Conservation (phyloP, 768 basidiomycete species). For the Trametes cinnabarina region DNA sequence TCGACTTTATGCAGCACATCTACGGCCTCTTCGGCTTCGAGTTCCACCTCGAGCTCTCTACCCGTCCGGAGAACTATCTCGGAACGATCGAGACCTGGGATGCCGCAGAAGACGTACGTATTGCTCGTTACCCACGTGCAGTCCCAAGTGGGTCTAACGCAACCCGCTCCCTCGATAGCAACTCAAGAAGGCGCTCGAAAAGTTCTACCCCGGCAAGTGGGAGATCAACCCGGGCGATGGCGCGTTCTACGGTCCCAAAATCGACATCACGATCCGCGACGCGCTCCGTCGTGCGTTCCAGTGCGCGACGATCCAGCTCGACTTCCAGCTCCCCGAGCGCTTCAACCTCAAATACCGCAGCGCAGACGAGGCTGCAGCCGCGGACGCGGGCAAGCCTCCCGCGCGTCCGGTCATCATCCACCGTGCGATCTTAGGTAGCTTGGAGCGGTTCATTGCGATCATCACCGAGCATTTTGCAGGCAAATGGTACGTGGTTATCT, state of each 20-base stretch:
- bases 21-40: constrained; percentile 95
- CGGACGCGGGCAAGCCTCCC: constrained; percentile 44
- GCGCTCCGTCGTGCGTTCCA: constrained; percentile 93
- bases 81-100: constrained; percentile 91
- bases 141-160: too few relatives aligned
- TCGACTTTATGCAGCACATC: constrained; percentile 93
- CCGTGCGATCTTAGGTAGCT: constrained; percentile 88
- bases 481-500: constrained; percentile 71
- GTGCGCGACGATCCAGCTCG: constrained; percentile 97
- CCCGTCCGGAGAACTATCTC: constrained; percentile 91
- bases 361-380: constrained; percentile 63
- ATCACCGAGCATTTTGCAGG: constrained; percentile 97
- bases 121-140: too few relatives aligned
- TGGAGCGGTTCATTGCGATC: constrained; percentile 96
- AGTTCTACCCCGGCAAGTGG: constrained; percentile 87
- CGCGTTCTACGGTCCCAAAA: constrained; percentile 99
- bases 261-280: constrained; percentile 95
- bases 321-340: constrained; percentile 96
- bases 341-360: constrained; percentile 93
- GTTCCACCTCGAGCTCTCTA: constrained; percentile 92
- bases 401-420: constrained; percentile 96
- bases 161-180: constrained; percentile 48
- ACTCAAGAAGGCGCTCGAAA: constrained; percentile 80
- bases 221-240: constrained; percentile 93
- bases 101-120: constrained; percentile 71